phyloP scores from a whole-genome alignment of 345 rosid species.

The Salix purpurea region DNA sequence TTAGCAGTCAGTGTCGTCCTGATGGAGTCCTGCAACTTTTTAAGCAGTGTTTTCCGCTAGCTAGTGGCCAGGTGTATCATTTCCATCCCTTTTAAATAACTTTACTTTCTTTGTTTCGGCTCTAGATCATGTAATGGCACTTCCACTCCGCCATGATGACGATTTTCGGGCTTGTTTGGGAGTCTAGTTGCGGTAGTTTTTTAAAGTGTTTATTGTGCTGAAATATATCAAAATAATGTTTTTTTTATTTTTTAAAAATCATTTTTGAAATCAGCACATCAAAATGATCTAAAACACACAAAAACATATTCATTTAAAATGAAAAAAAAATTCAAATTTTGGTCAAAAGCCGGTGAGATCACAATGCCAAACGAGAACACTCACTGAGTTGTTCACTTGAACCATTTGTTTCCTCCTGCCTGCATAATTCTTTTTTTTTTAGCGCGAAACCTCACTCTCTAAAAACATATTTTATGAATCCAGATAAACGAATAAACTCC shows the following conservation, averaged over 20 bases:
- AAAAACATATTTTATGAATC: too few relatives aligned
- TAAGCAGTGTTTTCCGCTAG: background rate
- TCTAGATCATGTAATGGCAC: background rate
- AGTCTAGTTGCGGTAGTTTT: too few relatives aligned
- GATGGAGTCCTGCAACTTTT: background rate
- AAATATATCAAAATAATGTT: too few relatives aligned
- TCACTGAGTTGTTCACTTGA: background rate
- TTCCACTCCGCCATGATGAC: background rate
- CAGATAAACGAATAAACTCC: rapidly evolving
- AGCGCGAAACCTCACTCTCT: too few relatives aligned
- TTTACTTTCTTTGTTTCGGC: background rate
- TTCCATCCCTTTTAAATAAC: background rate
- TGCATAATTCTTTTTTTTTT: background rate
- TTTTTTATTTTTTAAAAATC: too few relatives aligned
- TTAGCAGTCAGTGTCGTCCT: background rate
- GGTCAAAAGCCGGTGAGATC: too few relatives aligned
- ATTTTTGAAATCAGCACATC: too few relatives aligned
- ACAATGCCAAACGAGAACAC: background rate
- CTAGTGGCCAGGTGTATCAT: background rate
- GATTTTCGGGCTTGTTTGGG: background rate
- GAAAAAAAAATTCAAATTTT: too few relatives aligned
- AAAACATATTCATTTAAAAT: too few relatives aligned
- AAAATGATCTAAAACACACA: too few relatives aligned
- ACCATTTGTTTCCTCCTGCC: background rate
- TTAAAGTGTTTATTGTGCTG: too few relatives aligned